Conservation (phyloP, 2,329 filamentous ascomycete species). For the Fusarium ramigenum region DNA sequence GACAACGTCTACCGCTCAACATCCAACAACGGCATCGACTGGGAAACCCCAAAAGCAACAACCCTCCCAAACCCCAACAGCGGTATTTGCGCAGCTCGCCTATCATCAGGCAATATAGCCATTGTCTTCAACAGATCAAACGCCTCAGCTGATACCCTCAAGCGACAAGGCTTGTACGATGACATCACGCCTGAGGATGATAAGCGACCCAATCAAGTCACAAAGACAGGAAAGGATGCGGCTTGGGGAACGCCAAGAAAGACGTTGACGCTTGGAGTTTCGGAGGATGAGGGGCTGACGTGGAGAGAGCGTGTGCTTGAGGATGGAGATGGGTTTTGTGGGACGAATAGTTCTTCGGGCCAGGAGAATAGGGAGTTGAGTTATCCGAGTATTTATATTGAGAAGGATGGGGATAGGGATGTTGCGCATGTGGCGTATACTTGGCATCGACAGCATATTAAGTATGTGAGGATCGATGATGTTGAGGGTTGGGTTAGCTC, state of each 20-base stretch:
- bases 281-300: conserved; percentile 48
- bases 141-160: conserved; percentile 44
- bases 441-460: conserved; percentile 54
- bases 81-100: conserved; percentile 51
- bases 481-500: conserved; percentile 38
- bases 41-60: conserved; percentile 49
- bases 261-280: conserved; percentile 48
- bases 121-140: conserved; percentile 55
- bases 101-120: conserved; percentile 48
- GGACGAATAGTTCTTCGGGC: conserved; percentile 55
- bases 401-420: conserved; percentile 24
- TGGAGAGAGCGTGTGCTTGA: conserved; percentile 53
- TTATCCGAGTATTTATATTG: conserved; percentile 53
- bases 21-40: conserved; percentile 51
- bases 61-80: conserved; percentile 55
- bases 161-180: conserved; percentile 54
- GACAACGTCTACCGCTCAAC: conserved; percentile 54
- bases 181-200: conserved; percentile 54
- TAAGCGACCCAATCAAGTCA: conserved; percentile 50
- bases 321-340: conserved; percentile 56
- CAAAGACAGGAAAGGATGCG: conserved; percentile 49
- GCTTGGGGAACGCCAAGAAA: conserved; percentile 56
- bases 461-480: conserved; percentile 48
- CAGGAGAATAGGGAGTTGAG: conserved; percentile 55
- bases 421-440: conserved; percentile 53